Evolutionary conservation across 768 basidiomycete genomes (phyloP).

Genomic region (Clitopilus passeckerianus): DNA sequence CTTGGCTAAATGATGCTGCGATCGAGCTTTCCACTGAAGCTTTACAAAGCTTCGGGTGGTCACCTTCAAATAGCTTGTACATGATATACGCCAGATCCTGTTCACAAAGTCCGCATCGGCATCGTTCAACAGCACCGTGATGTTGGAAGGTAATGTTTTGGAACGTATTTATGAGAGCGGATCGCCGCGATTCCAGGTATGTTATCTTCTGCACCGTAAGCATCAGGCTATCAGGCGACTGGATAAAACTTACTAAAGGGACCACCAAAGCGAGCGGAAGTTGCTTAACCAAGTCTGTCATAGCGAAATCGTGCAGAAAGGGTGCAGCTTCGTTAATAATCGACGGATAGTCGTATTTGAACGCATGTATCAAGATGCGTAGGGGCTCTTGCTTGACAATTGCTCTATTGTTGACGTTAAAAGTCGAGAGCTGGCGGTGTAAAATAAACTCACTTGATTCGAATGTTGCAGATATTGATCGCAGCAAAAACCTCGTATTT

Average conservation of each 20-base stretch:
- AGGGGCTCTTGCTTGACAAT: conserved; percentile 4
- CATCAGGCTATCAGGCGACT: not conserved
- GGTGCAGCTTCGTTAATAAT: conserved; percentile 5
- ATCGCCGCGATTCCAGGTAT: not conserved
- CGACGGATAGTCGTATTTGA: conserved; percentile 11
- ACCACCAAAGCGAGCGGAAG: not conserved
- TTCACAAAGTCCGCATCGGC: not conserved
- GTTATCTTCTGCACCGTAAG: not conserved
- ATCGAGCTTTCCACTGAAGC: not conserved
- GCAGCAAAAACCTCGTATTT: conserved; percentile 25
- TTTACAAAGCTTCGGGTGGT: not conserved
- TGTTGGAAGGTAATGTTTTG: not conserved
- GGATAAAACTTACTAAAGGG: not conserved
- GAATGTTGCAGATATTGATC: conserved; percentile 19
- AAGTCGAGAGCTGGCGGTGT: not conserved
- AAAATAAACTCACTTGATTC: conserved; percentile 15
- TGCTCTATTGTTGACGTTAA: not conserved
- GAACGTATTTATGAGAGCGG: not conserved
- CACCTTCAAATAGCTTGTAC: not conserved
- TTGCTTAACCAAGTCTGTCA: conserved; percentile 3
- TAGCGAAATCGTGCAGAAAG: not conserved
- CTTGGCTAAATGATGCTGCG: not conserved
- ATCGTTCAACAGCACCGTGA: not conserved
- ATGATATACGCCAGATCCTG: not conserved
- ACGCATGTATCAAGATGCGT: conserved; percentile 7